Evolutionary conservation across 2,329 filamentous ascomycete genomes (phyloP), one percentile per base, ranked within the genome.

Genomic region (Sporothrix globosa): DNA sequence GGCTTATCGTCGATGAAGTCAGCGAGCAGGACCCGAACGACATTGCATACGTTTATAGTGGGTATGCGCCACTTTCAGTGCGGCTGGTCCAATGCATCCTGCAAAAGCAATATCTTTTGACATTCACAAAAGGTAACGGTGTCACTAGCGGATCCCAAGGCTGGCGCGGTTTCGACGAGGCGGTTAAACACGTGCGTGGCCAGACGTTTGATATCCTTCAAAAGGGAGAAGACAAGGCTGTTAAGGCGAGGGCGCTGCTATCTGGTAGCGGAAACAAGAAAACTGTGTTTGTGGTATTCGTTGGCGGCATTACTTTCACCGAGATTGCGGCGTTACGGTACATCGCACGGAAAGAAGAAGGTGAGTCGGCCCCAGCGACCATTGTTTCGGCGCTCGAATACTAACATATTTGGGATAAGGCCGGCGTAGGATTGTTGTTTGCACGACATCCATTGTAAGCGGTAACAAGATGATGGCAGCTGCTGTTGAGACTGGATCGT

Each of bases 41-140:
- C 76, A 90, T 98, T 72, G 91, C 94, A n/a, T 99, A 99, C 77
- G 94, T 97, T 13, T 99, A 98, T 81, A 97, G 92, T 74, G 96
- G 96, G 68, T 99, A 98, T 78, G 96, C 96, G 4, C 96, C 96
- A 0, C 86, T 99, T 14, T 97, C 92, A 58, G 88, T 98, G 69
- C 90, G 96, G 19, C 87, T 99, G 4, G 91, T 99, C 6, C 96
- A 99, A 80, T 96, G 92, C 77, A 87, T 98, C 66, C 82, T 99
- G 63, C 94, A 98, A 79, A 99, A 99, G 79, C 88, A 92, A 70
- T 92, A 94, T 74, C 83, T 99, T 41, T 83, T 90, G 70, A 88
- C 87, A 4, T 86, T 94, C 13, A 89, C 88, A n/a, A 68, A 89
- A 88, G 75, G 91, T 41, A 71, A 85, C 83, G 66, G 81, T 81